Evolutionary conservation across 129 eudicot genomes (phyloP).

Genomic region (Lactuca saligna): DNA sequence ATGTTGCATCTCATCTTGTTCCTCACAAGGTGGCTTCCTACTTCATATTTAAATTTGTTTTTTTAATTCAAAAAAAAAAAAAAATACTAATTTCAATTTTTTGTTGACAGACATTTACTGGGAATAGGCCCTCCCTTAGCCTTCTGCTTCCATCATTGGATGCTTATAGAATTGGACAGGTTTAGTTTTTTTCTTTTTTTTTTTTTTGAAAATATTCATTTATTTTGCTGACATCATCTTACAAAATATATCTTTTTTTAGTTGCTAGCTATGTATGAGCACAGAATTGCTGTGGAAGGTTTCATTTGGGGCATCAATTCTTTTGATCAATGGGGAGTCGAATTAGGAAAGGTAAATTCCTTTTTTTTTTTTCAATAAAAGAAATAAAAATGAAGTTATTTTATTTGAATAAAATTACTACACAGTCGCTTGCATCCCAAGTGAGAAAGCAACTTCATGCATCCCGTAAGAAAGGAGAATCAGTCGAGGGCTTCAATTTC

Average conservation of each 20-base stretch:
- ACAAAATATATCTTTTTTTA: constrained; percentile 26
- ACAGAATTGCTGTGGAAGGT: constrained; percentile 94
- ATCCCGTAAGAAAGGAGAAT: constrained; percentile 87
- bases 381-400: background rate
- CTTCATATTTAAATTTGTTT: background rate
- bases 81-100: constrained; percentile 17
- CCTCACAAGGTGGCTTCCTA: constrained; percentile 77
- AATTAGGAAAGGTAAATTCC: constrained; percentile 81
- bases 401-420: constrained; percentile 18
- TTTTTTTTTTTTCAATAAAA: background rate
- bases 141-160: constrained; percentile 84
- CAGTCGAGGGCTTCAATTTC: constrained; percentile 87
- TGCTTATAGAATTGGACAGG: constrained; percentile 98
- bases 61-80: too few relatives aligned
- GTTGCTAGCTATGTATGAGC: constrained; percentile 92
- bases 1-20: constrained; percentile 72
- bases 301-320: constrained; percentile 97
- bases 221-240: constrained; percentile 18
- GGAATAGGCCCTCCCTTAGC: constrained; percentile 97
- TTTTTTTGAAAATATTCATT: too few relatives aligned
- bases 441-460: constrained; percentile 95
- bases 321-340: constrained; percentile 99
- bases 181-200: too few relatives aligned
- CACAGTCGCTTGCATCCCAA: constrained; percentile 92
- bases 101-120: constrained; percentile 78